Base-by-base conservation (phyloP, 208 protist species). In the Porcisia deanei region DNA sequence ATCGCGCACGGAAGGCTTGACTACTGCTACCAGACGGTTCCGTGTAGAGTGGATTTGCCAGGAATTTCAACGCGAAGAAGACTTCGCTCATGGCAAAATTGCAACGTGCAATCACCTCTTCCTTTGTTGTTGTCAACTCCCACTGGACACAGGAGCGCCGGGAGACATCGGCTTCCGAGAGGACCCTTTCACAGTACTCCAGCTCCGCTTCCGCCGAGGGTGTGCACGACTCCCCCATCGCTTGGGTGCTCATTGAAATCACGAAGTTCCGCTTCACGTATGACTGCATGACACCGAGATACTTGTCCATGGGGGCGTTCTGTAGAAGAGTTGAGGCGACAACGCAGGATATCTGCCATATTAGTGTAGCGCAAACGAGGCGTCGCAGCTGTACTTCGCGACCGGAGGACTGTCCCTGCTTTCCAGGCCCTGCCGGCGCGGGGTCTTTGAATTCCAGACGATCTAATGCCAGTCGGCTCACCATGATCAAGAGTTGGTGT, bases 331-430 rank as follows among this genome's bases (percentile, higher is more conserved):
- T 70, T 22, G 66, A 25, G 0, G 80, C 43, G n/a, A 76, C 80
- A 18, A 57, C 55, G 68, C 79, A 37, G 30, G 70, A 65, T 6
- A 93, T 37, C 47, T 69, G 43, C 84, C 84, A 93, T 39, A 86
- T 70, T 0, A 64, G 2, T 4, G 71, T 47, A 6, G 66, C 47
- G 0, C 63, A 67, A 39, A 52, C 39, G 22, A 67, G 63, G 18
- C 47, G 37, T 1, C 41, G 63, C n/a, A 67, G 63, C 41, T 67
- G 39, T 7, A 47, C 8, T 5, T 73, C 59, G 25, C 64, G 8
- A 14, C 7, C 30, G 7, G 41, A 14, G 10, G 25, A 20, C 4
- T 1, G 6, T 45, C 9, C n/a, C 34, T 43, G 34, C 34, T 53
- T 34, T 43, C 43, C 8, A 1, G 54, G 20, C 22, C 1, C 18